Conservation (phyloP, 164 flowering plant species). For the Litsea cubeba region DNA sequence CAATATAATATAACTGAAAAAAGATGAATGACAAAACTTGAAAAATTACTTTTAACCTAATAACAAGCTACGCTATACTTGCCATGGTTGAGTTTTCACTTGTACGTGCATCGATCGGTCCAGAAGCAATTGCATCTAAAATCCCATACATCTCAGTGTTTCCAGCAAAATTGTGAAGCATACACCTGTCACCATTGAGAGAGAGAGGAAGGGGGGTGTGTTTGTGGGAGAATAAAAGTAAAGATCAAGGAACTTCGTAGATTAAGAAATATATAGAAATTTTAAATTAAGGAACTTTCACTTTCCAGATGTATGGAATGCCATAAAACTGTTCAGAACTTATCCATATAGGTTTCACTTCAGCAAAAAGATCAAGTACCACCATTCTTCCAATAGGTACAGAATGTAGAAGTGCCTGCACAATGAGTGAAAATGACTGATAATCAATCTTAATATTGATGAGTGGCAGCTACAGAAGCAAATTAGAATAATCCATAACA, state of each 20-base stretch:
- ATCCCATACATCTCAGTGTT: slow-evolving; percentile 79
- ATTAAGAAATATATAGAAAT: neutral
- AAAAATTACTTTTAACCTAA: neutral
- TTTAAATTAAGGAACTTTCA: slow-evolving; percentile 1
- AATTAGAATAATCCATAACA: too few relatives aligned
- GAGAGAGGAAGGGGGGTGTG: too few relatives aligned
- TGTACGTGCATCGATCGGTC: slow-evolving; percentile 63
- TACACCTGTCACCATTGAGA: slow-evolving; percentile 47
- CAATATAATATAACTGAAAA: neutral
- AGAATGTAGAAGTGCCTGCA: slow-evolving; percentile 77
- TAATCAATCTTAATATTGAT: neutral
- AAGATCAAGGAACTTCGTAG: neutral
- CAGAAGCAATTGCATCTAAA: slow-evolving; percentile 62
- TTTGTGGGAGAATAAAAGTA: neutral
- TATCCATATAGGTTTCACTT: slow-evolving; percentile 72
- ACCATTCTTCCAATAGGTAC: slow-evolving; percentile 69
- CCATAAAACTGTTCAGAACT: slow-evolving; percentile 73
- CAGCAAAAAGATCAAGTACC: slow-evolving; percentile 79
- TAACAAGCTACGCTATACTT: slow-evolving; percentile 17
- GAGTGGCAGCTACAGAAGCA: neutral
- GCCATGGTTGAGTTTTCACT: slow-evolving; percentile 75
- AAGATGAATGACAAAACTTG: neutral
- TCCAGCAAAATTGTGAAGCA: slow-evolving; percentile 83
- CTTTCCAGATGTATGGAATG: slow-evolving; percentile 75
- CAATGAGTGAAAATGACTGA: slow-evolving; percentile 5